Conservation (phyloP, 1,284 basidiomycete species). For the Moesziomyces globuligerus region DNA sequence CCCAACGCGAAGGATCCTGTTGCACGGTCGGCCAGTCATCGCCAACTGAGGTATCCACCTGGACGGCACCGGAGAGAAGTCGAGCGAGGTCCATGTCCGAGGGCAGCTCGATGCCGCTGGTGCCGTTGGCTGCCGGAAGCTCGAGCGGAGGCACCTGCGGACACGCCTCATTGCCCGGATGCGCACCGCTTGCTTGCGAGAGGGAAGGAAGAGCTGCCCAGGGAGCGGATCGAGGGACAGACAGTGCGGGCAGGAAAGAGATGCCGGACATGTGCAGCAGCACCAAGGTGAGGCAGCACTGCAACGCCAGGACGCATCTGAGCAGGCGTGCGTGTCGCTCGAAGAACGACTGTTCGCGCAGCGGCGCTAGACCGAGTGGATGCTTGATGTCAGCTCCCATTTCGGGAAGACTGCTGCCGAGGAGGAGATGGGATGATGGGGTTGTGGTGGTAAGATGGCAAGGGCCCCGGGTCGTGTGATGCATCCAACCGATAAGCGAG, state of each 20-base stretch:
- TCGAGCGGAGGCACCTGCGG: slow-evolving; percentile 31
- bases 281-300: not conserved
- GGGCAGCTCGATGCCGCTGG: slow-evolving; percentile 14
- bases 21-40: slow-evolving; percentile 50
- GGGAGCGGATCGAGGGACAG: too few relatives aligned
- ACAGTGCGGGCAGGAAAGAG: not conserved
- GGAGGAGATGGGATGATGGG: not conserved
- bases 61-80: slow-evolving; percentile 46
- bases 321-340: not conserved
- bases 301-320: not conserved
- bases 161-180: slow-evolving; percentile 12
- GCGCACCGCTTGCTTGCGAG: not conserved
- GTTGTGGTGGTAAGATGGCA: not conserved
- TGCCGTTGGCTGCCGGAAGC: slow-evolving; percentile 8
- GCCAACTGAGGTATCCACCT: slow-evolving; percentile 50
- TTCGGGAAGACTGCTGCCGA: not conserved
- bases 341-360: not conserved
- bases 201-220: not conserved
- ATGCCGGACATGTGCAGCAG: not conserved
- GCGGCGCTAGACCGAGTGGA: not conserved
- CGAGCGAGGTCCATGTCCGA: slow-evolving; percentile 21
- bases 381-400: not conserved
- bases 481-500: not conserved
- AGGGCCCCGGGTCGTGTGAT: not conserved
- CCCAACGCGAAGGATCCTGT: slow-evolving; percentile 44